Base-by-base conservation (phyloP, 225 moss, liverwort and hornwort genomes). In the Takakia lepidozioides region DNA sequence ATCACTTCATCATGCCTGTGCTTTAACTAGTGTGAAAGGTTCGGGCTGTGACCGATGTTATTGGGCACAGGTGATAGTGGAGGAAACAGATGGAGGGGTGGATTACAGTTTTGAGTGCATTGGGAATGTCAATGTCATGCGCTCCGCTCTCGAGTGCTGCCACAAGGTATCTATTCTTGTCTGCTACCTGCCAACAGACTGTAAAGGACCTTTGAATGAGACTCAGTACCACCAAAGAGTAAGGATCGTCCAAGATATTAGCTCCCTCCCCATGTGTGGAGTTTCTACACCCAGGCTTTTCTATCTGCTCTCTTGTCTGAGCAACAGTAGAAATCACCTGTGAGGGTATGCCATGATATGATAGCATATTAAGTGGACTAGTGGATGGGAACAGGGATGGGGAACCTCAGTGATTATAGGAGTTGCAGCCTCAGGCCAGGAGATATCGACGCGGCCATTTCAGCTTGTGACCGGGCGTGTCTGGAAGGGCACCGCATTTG, bases 401-500 rank as follows among this genome's bases (percentile, higher is more conserved):
- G 77, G 77, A 21, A 63, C 63, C 10, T 72, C 67, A 24, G 77
- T 78, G 5, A 78, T 78, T n/a, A 28, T 72, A 24, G 77, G 77
- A 21, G 77, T 78, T 35, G 77, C 77, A 19, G 68, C 58, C 11
- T n/a, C 68, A 15, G 77, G 72, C 10, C 59, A 72, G 32, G 77
- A 78, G 36, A 61, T 78, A 25, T 72, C 60, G 2, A 72, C 77
- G 10, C 62, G 77, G 46, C 77, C 77, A 19, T 78, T 78, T 46
- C 72, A 72, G 40, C 64, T 78, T 4, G 77, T 78, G 20, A 78
- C 77, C 27, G 72, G 77, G 17, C 68, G 77, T 20, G 64, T 65
- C 4, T 78, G 77, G 77, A 72, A 72, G 37, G 77, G 77, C 28
- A 78, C 72, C 59, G 77, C 77, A 24, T 78, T 72, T 61, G 72